phyloP scores from a whole-genome alignment of 768 basidiomycete species.

The Mycena capillaripes region DNA sequence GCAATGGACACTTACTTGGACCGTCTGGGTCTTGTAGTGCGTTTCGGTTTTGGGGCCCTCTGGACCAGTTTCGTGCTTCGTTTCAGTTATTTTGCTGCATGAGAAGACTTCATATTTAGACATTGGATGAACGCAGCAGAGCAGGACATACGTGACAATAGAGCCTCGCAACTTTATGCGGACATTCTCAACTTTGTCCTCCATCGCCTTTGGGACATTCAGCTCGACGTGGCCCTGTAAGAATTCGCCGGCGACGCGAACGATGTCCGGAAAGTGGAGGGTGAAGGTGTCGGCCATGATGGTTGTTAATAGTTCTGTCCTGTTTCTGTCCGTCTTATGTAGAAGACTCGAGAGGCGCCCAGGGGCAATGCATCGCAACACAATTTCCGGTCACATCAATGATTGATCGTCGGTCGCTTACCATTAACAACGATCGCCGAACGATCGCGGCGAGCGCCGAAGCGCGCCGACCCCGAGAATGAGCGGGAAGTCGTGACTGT shows the following conservation, averaged over 20 bases:
- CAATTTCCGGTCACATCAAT: no score
- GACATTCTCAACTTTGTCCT: slow-evolving; percentile 35
- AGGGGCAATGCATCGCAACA: not conserved
- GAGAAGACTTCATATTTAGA: not conserved
- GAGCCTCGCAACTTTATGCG: slow-evolving; percentile 33
- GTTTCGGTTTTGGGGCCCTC: slow-evolving; percentile 17
- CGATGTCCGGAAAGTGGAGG: slow-evolving; percentile 30
- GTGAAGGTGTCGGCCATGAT: slow-evolving; percentile 26
- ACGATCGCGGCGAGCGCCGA: no score
- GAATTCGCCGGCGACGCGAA: slow-evolving; percentile 35
- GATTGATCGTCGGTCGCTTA: no score
- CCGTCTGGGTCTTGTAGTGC: slow-evolving; percentile 22
- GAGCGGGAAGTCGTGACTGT: no score
- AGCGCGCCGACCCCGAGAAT: no score
- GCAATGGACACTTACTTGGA: not conserved
- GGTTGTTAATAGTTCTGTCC: no score
- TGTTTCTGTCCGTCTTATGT: no score
- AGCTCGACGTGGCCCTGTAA: slow-evolving; percentile 34
- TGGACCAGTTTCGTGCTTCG: not conserved
- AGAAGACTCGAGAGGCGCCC: no score
- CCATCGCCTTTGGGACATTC: slow-evolving; percentile 11
- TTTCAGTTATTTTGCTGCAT: slow-evolving; percentile 27
- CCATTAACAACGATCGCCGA: no score
- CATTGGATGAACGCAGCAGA: not conserved
- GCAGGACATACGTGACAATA: slow-evolving; percentile 32